Conservation (phyloP, 2,329 filamentous ascomycete genomes). For the Ceratocystis lukuohia region DNA sequence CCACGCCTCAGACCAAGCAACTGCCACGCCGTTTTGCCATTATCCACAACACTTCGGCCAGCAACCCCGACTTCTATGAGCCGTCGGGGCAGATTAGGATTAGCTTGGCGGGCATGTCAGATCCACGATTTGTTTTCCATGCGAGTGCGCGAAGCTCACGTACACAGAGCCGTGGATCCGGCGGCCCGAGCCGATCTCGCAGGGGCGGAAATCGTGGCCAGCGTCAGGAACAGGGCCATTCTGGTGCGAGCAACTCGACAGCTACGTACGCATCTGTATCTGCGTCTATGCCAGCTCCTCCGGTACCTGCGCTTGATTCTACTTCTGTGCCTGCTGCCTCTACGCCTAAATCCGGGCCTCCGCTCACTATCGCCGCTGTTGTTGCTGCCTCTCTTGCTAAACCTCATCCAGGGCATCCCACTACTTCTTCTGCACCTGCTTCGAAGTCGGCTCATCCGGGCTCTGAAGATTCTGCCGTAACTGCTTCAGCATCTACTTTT, state of each 20-base stretch:
- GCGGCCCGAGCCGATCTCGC: constrained; percentile 21
- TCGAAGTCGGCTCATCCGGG: no score
- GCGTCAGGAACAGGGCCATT: not conserved
- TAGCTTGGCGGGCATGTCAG: constrained; percentile 30
- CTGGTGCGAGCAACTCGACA: not conserved
- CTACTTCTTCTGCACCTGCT: no score
- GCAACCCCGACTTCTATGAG: constrained; percentile 27
- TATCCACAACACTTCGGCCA: constrained; percentile 29
- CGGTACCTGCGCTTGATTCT: no score
- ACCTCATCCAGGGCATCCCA: no score
- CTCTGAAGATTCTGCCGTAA: not conserved
- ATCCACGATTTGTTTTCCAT: constrained; percentile 29
- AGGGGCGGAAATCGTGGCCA: constrained; percentile 21
- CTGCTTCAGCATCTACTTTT: not conserved
- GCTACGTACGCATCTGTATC: no score
- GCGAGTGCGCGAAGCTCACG: constrained; percentile 27
- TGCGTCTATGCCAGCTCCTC: no score
- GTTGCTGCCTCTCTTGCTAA: no score
- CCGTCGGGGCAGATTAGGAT: constrained; percentile 27
- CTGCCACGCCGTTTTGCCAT: constrained; percentile 37
- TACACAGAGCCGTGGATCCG: constrained; percentile 24
- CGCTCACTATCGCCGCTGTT: no score
- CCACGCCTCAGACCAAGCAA: constrained; percentile 39
- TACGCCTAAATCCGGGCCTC: no score
- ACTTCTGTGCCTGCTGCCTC: no score